Conservation (phyloP, 345 rosid genomes). For the Ailanthus altissimus region DNA sequence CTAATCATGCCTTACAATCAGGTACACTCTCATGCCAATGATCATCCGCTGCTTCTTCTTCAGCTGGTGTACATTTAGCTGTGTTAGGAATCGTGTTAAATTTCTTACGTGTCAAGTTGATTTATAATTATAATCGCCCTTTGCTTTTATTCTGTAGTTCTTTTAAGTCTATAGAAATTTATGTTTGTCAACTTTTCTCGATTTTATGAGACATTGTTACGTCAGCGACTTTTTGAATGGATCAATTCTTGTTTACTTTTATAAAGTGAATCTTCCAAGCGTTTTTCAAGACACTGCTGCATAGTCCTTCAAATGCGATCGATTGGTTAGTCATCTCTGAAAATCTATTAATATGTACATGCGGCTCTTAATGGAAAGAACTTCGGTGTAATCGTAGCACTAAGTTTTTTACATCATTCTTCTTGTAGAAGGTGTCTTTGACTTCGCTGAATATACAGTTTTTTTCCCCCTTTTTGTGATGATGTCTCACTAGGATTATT, state of each 20-base stretch:
- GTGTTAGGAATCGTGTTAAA: neutral
- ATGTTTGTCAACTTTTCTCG: neutral
- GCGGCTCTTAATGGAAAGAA: neutral
- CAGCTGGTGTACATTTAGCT: neutral
- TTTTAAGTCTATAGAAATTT: neutral
- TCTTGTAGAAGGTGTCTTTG: neutral
- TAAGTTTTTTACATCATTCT: neutral
- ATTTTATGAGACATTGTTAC: neutral
- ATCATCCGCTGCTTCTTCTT: neutral
- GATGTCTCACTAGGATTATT: neutral
- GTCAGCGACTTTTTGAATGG: neutral
- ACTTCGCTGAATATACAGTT: neutral
- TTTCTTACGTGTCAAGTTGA: constrained; percentile 8
- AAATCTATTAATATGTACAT: neutral
- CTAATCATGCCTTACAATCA: constrained; percentile 40
- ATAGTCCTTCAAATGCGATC: neutral
- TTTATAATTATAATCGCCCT: neutral
- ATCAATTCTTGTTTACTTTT: neutral
- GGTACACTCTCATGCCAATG: constrained; percentile 24
- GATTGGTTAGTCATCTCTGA: neutral
- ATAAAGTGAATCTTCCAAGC: neutral
- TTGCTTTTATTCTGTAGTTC: neutral
- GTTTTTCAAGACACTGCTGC: neutral
- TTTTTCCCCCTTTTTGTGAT: neutral
- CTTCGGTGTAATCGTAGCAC: neutral